Evolutionary conservation across 805 yeast genomes (phyloP).

Genomic region (Wickerhamomyces chambardii): DNA sequence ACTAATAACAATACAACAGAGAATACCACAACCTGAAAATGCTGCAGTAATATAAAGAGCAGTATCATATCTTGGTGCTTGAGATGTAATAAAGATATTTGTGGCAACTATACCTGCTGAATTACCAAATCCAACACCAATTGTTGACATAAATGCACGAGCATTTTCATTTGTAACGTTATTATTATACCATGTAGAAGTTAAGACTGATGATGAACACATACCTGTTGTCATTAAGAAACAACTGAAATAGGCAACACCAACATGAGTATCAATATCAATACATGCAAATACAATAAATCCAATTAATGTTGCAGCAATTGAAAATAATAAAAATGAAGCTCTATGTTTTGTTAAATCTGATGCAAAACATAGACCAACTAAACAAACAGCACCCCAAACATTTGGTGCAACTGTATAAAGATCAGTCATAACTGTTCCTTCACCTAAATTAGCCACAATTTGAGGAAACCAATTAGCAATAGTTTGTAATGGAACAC

Average conservation of each 20-base stretch:
- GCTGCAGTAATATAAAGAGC: slow-evolving; percentile 42
- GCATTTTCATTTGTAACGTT: slow-evolving; percentile 37
- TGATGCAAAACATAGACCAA: slow-evolving; percentile 30
- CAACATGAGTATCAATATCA: slow-evolving; percentile 27
- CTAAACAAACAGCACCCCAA: slow-evolving; percentile 34
- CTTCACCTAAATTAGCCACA: slow-evolving; percentile 26
- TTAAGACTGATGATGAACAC: slow-evolving; percentile 37
- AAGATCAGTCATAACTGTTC: slow-evolving; percentile 30
- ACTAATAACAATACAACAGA: slow-evolving; percentile 18
- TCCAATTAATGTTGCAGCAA: slow-evolving; percentile 32
- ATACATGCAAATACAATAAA: slow-evolving; percentile 37
- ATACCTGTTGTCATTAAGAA: slow-evolving; percentile 42
- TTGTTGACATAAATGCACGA: slow-evolving; percentile 36
- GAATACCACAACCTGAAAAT: slow-evolving; percentile 33
- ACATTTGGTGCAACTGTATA: slow-evolving; percentile 40
- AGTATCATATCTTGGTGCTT: slow-evolving; percentile 42
- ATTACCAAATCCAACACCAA: slow-evolving; percentile 47
- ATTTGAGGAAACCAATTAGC: slow-evolving; percentile 43
- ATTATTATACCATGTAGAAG: slow-evolving; percentile 42
- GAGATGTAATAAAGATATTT: slow-evolving; percentile 38
- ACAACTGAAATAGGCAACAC: slow-evolving; percentile 32
- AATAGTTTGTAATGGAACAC: slow-evolving; percentile 38
- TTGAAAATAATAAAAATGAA: slow-evolving; percentile 27
- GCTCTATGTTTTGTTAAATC: slow-evolving; percentile 31
- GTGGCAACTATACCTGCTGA: slow-evolving; percentile 48